phyloP scores from a whole-genome alignment of 345 rosid species.

The Jatropha curcas region DNA sequence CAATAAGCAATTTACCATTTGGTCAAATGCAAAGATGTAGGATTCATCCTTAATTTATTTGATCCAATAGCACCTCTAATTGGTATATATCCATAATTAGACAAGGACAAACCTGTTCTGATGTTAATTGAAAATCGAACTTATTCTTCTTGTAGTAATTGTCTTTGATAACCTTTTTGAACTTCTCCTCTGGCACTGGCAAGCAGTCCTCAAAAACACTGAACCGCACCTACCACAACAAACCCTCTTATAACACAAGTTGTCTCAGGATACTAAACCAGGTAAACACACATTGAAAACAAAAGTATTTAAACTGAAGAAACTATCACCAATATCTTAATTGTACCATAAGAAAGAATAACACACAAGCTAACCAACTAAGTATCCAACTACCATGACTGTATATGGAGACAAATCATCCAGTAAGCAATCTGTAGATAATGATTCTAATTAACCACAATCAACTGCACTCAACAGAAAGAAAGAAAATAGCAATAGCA shows the following conservation, averaged over 20 bases:
- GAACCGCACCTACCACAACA: constrained; percentile 31
- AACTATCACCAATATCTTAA: not conserved
- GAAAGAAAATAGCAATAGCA: not conserved
- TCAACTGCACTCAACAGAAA: no score
- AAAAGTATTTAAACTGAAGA: not conserved
- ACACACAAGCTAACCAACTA: not conserved
- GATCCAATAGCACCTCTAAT: not conserved
- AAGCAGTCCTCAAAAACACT: constrained; percentile 22
- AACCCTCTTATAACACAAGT: not conserved
- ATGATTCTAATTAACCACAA: no score
- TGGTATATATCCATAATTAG: not conserved
- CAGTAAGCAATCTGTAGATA: no score
- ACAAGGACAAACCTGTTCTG: constrained; percentile 24
- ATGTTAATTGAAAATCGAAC: constrained; percentile 28
- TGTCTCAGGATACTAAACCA: not conserved
- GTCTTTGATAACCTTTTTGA: constrained; percentile 29
- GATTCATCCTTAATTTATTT: not conserved
- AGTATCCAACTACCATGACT: not conserved
- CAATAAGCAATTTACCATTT: constrained; percentile 1
- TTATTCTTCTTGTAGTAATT: constrained; percentile 32
- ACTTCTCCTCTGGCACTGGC: constrained; percentile 29
- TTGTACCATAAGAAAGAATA: not conserved
- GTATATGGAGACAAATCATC: no score
- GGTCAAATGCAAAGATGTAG: not conserved
- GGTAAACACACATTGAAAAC: not conserved